Percentiles rank a stretch among this genome's conserved stretches.
Conservation (phyloP, 140 eudicot genomes). For the Flaveria floridana region DNA sequence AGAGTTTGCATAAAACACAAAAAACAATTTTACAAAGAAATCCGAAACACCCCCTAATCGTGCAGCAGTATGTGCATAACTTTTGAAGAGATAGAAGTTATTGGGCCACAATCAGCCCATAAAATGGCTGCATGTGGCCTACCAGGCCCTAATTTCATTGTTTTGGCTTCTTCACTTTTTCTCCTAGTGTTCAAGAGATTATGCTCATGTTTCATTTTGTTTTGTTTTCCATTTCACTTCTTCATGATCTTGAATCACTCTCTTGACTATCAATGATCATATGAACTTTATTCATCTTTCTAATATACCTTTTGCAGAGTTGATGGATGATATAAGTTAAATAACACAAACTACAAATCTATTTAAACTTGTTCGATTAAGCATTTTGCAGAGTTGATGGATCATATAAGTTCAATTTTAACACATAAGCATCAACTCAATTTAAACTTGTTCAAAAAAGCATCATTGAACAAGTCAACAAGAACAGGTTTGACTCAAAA, state of each 20-base stretch:
- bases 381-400: not conserved
- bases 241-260: too few relatives aligned
- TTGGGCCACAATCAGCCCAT: constrained; percentile 2
- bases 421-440: not conserved
- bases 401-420: not conserved
- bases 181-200: not conserved
- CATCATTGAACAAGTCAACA: constrained; percentile 33
- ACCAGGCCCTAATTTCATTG: not conserved
- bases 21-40: too few relatives aligned
- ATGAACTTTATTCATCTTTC: constrained; percentile 1
- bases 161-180: constrained; percentile 10
- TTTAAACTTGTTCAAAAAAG: not conserved
- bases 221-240: not conserved
- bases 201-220: not conserved
- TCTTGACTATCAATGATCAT: constrained; percentile 5
- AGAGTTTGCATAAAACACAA: not conserved
- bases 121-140: not conserved
- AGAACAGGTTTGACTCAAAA: constrained; percentile 24
- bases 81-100: not conserved
- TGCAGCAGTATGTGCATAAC: not conserved
- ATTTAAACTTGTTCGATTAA: not conserved
- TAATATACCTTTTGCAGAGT: not conserved
- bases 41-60: not conserved
- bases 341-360: not conserved
- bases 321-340: not conserved